These are phyloP conservation scores for Hirsutella minnesotensis DNA, from an alignment of 2,329 filamentous ascomycete genomes.

Conservation along the genomic window DNA sequence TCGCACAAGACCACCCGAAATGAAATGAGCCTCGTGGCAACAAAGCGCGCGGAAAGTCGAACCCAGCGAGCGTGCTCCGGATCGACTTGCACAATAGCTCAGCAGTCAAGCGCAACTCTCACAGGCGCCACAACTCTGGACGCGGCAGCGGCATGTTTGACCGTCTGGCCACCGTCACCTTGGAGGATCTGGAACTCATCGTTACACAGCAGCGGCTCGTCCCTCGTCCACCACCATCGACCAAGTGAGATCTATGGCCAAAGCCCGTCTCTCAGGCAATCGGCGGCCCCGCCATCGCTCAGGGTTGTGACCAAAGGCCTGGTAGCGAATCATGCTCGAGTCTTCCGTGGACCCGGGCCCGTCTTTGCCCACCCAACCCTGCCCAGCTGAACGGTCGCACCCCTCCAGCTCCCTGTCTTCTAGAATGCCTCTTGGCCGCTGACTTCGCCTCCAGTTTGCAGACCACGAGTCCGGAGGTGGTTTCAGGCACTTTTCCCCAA, in stretches of 20 bases:
- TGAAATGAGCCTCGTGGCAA: too few species aligned
- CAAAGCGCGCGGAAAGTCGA: too few species aligned
- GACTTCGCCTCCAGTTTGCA: background rate
- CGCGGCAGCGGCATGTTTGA: too few species aligned
- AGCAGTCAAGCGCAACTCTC: too few species aligned
- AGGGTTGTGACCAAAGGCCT: constrained; percentile 11
- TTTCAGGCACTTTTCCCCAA: too few species aligned
- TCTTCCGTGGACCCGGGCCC: background rate
- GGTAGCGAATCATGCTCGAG: constrained; percentile 20
- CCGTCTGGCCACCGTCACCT: too few species aligned
- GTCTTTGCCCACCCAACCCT: constrained; percentile 13
- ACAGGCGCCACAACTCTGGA: too few species aligned
- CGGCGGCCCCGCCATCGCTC: background rate
- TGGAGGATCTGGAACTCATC: background rate
- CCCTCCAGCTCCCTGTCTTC: constrained; percentile 6
- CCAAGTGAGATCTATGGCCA: background rate
- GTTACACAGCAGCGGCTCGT: background rate
- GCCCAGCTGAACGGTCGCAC: constrained; percentile 13
- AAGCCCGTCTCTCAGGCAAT: background rate
- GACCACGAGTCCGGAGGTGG: too few species aligned
- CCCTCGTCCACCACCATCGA: background rate
- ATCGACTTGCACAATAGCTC: too few species aligned
- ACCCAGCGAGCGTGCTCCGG: too few species aligned
- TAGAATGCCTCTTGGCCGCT: constrained; percentile 7
- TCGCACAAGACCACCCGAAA: too few species aligned